Percentiles rank a stretch among this genome's conserved stretches.
These are phyloP conservation scores for Solanum chacoense DNA, from an alignment of 305 asterid genomes.

Conservation along the genomic window DNA sequence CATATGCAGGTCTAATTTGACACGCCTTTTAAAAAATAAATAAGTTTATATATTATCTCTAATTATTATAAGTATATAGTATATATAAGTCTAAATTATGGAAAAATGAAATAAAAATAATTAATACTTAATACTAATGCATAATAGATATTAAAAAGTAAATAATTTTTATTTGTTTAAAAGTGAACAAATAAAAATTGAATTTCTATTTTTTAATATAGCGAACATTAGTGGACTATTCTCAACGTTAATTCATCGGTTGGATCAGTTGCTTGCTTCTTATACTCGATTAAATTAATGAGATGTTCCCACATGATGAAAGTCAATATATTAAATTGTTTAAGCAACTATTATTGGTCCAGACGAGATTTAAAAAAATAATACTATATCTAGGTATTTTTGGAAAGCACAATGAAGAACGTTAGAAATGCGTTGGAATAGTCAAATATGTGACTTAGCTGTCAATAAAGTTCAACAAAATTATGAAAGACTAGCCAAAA, in stretches of 20 bases:
- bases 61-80: neutral
- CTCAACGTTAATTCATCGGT: neutral
- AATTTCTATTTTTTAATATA: neutral
- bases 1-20: neutral
- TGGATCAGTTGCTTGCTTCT: neutral
- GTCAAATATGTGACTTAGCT: neutral
- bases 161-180: neutral
- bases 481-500: neutral
- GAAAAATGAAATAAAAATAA: neutral
- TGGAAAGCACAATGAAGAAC: neutral
- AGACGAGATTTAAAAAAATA: neutral
- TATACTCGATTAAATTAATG: neutral
- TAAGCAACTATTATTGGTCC: constrained; percentile 25
- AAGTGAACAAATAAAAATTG: neutral
- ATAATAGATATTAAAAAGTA: neutral
- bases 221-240: neutral
- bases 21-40: neutral
- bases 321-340: neutral
- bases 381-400: neutral
- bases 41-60: neutral
- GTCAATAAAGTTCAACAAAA: neutral
- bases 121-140: neutral
- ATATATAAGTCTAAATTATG: neutral
- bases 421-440: neutral
- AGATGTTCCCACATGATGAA: neutral